Percentiles rank a stretch among this genome's conserved stretches.
Conservation (phyloP, 2,329 filamentous ascomycete species). For the Colletotrichum musicola region DNA sequence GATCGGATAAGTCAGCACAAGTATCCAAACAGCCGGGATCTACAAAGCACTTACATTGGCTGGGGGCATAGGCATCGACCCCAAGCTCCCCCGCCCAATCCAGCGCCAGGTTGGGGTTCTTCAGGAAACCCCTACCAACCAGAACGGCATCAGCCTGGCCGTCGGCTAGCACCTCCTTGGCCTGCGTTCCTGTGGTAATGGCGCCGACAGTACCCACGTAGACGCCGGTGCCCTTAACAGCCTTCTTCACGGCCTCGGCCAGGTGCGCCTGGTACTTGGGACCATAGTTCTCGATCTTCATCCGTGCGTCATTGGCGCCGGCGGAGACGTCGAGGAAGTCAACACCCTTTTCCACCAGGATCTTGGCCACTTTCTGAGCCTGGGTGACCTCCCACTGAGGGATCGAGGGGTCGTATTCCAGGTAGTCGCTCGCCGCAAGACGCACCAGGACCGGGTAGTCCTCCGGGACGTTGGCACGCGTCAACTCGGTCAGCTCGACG, state of each 20-base stretch:
- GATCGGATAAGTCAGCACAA: not conserved
- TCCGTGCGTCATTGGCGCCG: slow-evolving; percentile 71
- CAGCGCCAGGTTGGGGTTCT: slow-evolving; percentile 67
- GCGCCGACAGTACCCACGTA: slow-evolving; percentile 58
- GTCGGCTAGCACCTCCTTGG: slow-evolving; percentile 59
- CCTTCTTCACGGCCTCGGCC: slow-evolving; percentile 74
- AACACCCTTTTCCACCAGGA: slow-evolving; percentile 73
- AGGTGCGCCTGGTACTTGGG: slow-evolving; percentile 79
- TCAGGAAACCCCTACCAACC: slow-evolving; percentile 65
- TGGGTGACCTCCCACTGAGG: slow-evolving; percentile 75
- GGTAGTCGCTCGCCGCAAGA: slow-evolving; percentile 78
- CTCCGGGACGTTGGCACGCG: slow-evolving; percentile 71
- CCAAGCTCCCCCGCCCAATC: slow-evolving; percentile 65
- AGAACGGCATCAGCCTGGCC: slow-evolving; percentile 60
- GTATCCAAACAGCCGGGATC: not conserved
- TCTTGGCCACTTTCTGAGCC: slow-evolving; percentile 70
- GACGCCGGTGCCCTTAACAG: slow-evolving; percentile 67
- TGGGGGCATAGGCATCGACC: slow-evolving; percentile 58
- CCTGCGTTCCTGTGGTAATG: slow-evolving; percentile 57
- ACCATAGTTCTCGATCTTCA: slow-evolving; percentile 66
- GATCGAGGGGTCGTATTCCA: slow-evolving; percentile 68
- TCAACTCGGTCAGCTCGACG: slow-evolving; percentile 65
- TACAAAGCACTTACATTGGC: slow-evolving; percentile 44
- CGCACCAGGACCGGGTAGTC: slow-evolving; percentile 78
- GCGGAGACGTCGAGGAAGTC: slow-evolving; percentile 80